Conservation (phyloP, 2,329 filamentous ascomycete species). For the Aureobasidium zeae region DNA sequence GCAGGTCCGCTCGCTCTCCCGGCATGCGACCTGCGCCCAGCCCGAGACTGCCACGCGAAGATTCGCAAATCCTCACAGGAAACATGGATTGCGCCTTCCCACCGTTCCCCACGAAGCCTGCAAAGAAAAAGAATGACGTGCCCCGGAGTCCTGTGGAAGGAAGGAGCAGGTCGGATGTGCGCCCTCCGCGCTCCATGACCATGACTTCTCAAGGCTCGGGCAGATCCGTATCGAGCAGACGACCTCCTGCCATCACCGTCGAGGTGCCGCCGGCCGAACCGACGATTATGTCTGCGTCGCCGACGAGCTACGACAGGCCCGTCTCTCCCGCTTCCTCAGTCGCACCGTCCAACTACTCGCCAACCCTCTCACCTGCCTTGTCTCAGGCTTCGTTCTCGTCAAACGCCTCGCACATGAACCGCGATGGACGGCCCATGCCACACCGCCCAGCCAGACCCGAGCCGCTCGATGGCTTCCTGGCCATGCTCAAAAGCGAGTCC, state of each 20-base stretch:
- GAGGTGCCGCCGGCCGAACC: slow-evolving; percentile 6
- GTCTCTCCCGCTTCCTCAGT: not conserved
- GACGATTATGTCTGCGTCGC: not conserved
- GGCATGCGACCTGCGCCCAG: slow-evolving; percentile 23
- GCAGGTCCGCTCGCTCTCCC: slow-evolving; percentile 31
- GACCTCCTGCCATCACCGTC: slow-evolving; percentile 2
- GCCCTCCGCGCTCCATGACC: too few species aligned
- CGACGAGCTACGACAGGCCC: slow-evolving; percentile 3
- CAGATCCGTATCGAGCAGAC: too few species aligned
- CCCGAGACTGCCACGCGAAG: slow-evolving; percentile 26
- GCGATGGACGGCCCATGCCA: slow-evolving; percentile 23
- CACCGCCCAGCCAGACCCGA: slow-evolving; percentile 26
- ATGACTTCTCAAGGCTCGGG: too few species aligned
- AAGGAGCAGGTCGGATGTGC: too few species aligned
- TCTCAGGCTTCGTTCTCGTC: slow-evolving; percentile 1
- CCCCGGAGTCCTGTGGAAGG: too few species aligned
- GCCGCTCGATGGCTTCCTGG: slow-evolving; percentile 18
- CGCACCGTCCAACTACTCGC: too few species aligned
- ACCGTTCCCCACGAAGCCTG: slow-evolving; percentile 42
- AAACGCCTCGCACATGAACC: slow-evolving; percentile 2
- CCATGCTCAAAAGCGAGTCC: slow-evolving; percentile 15
- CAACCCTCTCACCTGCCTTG: slow-evolving; percentile 5
- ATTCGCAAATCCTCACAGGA: slow-evolving; percentile 37
- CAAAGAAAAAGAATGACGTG: too few species aligned
- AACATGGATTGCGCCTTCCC: slow-evolving; percentile 46